Conservation (phyloP, 257 asterid genomes). For the Mitragyna speciosa region DNA sequence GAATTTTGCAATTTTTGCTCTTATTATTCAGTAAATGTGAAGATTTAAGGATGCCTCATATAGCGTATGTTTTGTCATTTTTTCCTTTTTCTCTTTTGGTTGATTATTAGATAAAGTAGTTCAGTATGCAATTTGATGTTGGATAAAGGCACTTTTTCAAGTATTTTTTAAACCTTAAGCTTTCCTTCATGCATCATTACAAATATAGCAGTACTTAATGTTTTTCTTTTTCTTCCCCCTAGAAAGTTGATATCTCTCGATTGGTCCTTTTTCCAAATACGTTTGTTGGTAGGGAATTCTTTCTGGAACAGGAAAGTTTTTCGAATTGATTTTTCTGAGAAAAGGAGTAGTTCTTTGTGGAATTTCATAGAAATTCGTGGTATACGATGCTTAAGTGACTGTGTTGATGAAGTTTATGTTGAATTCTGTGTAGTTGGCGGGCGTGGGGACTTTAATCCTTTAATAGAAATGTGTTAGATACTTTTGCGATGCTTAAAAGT, state of each 20-base stretch:
- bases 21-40: not conserved
- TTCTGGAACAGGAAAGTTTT: not conserved
- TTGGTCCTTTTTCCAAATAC: not conserved
- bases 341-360: too few relatives aligned
- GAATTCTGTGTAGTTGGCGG: too few relatives aligned
- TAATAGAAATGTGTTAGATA: not conserved
- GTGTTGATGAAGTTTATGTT: not conserved
- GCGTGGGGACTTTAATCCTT: not conserved
- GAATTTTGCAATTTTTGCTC: not conserved
- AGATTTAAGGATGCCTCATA: not conserved
- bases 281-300: too few relatives aligned
- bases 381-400: not conserved
- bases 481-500: not conserved
- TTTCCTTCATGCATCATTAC: not conserved
- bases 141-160: not conserved
- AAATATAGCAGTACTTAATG: not conserved
- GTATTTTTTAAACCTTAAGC: not conserved
- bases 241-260: not conserved
- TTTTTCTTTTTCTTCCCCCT: too few relatives aligned
- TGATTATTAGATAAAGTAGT: not conserved
- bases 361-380: not conserved
- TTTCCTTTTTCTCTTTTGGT: not conserved
- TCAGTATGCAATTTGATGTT: not conserved
- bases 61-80: not conserved
- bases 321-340: not conserved